phyloP scores from a whole-genome alignment of 1,284 basidiomycete species.

The Bjerkandera adusta region DNA sequence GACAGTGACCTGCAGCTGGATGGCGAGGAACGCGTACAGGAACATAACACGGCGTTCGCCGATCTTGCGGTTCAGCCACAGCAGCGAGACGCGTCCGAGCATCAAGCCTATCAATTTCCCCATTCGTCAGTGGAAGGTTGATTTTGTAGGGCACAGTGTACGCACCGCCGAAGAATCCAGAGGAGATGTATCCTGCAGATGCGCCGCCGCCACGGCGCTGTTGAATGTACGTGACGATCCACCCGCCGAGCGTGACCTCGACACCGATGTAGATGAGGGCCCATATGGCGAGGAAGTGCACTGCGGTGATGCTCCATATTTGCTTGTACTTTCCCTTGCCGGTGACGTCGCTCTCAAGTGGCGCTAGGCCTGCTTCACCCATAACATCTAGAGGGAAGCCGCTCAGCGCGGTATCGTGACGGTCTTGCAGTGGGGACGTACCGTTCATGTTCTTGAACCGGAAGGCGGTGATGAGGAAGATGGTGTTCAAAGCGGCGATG shows the following conservation, averaged over 20 bases:
- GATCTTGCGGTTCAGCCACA: slow-evolving; percentile 60
- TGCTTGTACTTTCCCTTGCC: slow-evolving; percentile 49
- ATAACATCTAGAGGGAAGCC: too few species aligned
- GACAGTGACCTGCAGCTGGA: slow-evolving; percentile 58
- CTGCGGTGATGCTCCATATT: slow-evolving; percentile 49
- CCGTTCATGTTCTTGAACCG: slow-evolving; percentile 54
- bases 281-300: slow-evolving; percentile 61
- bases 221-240: slow-evolving; percentile 60
- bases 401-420: too few species aligned
- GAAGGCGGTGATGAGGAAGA: slow-evolving; percentile 48
- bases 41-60: slow-evolving; percentile 55
- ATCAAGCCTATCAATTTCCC: slow-evolving; percentile 61
- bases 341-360: slow-evolving; percentile 32
- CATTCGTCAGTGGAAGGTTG: too few species aligned
- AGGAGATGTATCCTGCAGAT: slow-evolving; percentile 35
- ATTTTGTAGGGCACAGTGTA: too few species aligned
- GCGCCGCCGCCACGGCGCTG: slow-evolving; percentile 31
- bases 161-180: slow-evolving; percentile 36
- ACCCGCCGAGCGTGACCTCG: slow-evolving; percentile 65
- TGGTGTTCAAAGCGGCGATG: slow-evolving; percentile 47
- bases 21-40: slow-evolving; percentile 48
- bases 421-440: slow-evolving; percentile 25
- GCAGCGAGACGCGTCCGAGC: slow-evolving; percentile 50
- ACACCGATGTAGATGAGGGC: slow-evolving; percentile 67
- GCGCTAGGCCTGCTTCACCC: slow-evolving; percentile 37